Conservation (phyloP, 345 rosid genomes). For the Nasturtium officinale region DNA sequence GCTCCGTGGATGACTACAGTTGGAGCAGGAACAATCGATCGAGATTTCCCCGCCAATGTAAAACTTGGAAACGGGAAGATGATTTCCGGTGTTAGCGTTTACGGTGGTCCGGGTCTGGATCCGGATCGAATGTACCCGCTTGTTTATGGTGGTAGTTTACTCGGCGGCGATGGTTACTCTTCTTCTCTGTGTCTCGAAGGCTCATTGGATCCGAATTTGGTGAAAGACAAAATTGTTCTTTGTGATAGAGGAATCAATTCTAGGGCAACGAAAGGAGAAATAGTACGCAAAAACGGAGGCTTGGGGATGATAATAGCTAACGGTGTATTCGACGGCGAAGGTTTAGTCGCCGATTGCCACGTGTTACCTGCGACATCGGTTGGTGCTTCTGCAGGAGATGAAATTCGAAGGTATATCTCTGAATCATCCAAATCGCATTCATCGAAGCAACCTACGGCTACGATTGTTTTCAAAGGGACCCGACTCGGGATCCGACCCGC, state of each 20-base stretch:
- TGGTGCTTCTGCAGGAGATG: slow-evolving; percentile 72
- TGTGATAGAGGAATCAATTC: slow-evolving; percentile 92
- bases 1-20: slow-evolving; percentile 88
- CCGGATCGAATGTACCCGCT: slow-evolving; percentile 66
- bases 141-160: slow-evolving; percentile 66
- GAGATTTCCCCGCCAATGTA: slow-evolving; percentile 83
- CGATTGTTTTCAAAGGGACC: slow-evolving; percentile 82
- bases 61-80: slow-evolving; percentile 67
- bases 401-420: slow-evolving; percentile 63
- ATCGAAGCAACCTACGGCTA: slow-evolving; percentile 58
- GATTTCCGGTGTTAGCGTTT: slow-evolving; percentile 68
- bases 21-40: slow-evolving; percentile 85
- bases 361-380: slow-evolving; percentile 77
- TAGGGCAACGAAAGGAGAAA: slow-evolving; percentile 80
- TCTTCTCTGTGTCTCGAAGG: slow-evolving; percentile 83
- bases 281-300: slow-evolving; percentile 82
- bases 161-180: slow-evolving; percentile 71
- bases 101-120: slow-evolving; percentile 61
- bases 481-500: slow-evolving; percentile 68
- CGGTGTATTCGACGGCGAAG: slow-evolving; percentile 88
- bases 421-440: slow-evolving; percentile 46
- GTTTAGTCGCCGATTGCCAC: slow-evolving; percentile 89
- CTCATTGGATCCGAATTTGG: slow-evolving; percentile 62
- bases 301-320: slow-evolving; percentile 91
- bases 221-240: slow-evolving; percentile 72